These are phyloP conservation scores for Phialocephala sp. DNA, from an alignment of 2,329 filamentous ascomycete species.

Conservation along the genomic window DNA sequence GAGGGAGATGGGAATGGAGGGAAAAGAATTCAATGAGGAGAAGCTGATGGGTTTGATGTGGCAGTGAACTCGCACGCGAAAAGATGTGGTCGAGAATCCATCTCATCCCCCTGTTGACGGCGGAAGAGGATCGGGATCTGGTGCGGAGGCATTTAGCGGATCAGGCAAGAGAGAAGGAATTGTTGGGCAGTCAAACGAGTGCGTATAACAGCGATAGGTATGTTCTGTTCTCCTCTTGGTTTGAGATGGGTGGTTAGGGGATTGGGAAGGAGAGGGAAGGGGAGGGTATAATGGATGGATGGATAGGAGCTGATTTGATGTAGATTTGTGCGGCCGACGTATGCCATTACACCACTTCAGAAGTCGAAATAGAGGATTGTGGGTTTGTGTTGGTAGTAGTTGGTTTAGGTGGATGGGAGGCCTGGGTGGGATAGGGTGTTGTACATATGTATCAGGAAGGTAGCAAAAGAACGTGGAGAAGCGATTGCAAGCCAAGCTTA, in stretches of 20 bases:
- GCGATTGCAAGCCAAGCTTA: neutral
- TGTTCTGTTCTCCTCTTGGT: constrained; percentile 41
- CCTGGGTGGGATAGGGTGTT: constrained; percentile 2
- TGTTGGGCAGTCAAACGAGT: constrained; percentile 82
- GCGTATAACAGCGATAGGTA: constrained; percentile 91
- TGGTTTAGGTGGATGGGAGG: neutral
- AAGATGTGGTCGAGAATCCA: constrained; percentile 99
- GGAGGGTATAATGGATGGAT: neutral
- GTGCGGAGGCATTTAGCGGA: constrained; percentile 87
- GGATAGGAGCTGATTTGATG: constrained; percentile 20
- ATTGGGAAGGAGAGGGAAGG: neutral
- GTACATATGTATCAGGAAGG: constrained; percentile 28
- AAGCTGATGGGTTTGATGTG: constrained; percentile 23
- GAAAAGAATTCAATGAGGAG: too few relatives aligned
- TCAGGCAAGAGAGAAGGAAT: constrained; percentile 86
- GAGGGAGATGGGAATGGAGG: neutral
- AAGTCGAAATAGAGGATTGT: constrained; percentile 32
- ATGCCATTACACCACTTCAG: constrained; percentile 68
- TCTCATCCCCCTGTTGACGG: constrained; percentile 90
- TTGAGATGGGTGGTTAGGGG: neutral
- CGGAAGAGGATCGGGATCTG: constrained; percentile 95
- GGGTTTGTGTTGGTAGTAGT: neutral
- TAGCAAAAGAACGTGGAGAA: neutral
- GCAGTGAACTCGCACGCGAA: constrained; percentile 89
- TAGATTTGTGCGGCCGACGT: constrained; percentile 84